Conservation (phyloP, 1,284 basidiomycete genomes). For the Ceratorhiza oryzae-sativae region DNA sequence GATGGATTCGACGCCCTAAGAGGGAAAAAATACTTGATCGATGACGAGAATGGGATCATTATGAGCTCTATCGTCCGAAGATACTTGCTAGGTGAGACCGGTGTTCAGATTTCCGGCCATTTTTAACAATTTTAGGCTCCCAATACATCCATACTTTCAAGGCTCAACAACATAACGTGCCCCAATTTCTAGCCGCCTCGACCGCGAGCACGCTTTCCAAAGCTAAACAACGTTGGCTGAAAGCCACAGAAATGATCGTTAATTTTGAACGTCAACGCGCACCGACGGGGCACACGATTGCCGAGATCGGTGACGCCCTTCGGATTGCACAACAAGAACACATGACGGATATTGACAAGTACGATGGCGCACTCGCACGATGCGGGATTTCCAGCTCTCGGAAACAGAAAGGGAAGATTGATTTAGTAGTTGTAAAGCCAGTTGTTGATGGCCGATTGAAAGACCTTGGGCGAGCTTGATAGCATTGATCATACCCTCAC, state of each 20-base stretch:
- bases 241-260: conserved; percentile 29
- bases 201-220: conserved; percentile 24
- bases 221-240: conserved; percentile 33
- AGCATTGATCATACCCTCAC: neutral
- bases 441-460: conserved; percentile 74
- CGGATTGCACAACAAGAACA: conserved; percentile 70
- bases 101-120: neutral
- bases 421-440: conserved; percentile 71
- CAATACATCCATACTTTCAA: conserved; percentile 69
- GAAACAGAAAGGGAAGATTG: conserved; percentile 52
- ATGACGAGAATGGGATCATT: conserved; percentile 84
- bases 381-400: conserved; percentile 44
- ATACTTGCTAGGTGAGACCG: conserved; percentile 77
- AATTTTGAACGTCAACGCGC: conserved; percentile 36
- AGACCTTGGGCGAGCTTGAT: conserved; percentile 60
- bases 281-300: conserved; percentile 24
- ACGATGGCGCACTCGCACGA: conserved; percentile 62
- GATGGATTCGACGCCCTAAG: conserved; percentile 82
- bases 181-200: conserved; percentile 7
- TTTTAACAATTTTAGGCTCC: conserved; percentile 56
- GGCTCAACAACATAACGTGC: neutral
- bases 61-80: conserved; percentile 84
- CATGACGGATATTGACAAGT: conserved; percentile 78
- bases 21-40: conserved; percentile 73
- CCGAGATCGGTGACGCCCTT: conserved; percentile 58